Evolutionary conservation across 2,329 filamentous ascomycete species (phyloP), one percentile per base, ranked within the genome.

Genomic region (Aureobasidium sp.): DNA sequence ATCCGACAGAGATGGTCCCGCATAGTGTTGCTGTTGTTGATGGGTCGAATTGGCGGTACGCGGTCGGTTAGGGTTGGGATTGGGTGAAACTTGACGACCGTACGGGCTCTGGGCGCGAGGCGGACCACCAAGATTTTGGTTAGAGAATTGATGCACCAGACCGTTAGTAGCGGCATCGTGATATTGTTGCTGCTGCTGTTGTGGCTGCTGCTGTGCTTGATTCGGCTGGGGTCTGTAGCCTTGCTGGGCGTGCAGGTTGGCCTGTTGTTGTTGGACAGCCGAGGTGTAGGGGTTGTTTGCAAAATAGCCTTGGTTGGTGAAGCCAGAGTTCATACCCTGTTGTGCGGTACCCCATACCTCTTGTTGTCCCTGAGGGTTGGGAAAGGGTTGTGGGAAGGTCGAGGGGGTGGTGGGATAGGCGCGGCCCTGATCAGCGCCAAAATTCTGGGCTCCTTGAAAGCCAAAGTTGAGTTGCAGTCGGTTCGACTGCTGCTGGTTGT

Each of bases 61-160:
- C 55, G 93, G 92, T 64, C 94, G 87, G 73, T 89, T 87, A 59
- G 81, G 82, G 32, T 72, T 77, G 26, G 34, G 34, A 37, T 37
- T 37, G 12, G 34, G 34, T 36, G 90, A 87, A 36, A 84, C 81
- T 39, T 91, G 84, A 64, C 84, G 82, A 66, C 81, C 84, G 72
- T 92, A 92, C 53, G 86, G 85, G 64, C 78, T 80, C 32, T 85
- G 86, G 34, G 82, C 82, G 67, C 91, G 84, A 64, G 86, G 86
- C 47, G 84, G 66, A 64, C 89, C 88, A 44, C 73, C 76, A 26
- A 97, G 83, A 75, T 97, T 96, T 80, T 97, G 93, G 76, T 97
- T 92, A 63, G 93, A 95, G 76, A 97, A 96, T 75, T 99, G 94
- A 74, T 97, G 91, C 64, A 92, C 92, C 50, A 97, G 83, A 34